Evolutionary conservation across 495 filamentous ascomycete species (phyloP).

Genomic region (Hypoxylon subgilvum): DNA sequence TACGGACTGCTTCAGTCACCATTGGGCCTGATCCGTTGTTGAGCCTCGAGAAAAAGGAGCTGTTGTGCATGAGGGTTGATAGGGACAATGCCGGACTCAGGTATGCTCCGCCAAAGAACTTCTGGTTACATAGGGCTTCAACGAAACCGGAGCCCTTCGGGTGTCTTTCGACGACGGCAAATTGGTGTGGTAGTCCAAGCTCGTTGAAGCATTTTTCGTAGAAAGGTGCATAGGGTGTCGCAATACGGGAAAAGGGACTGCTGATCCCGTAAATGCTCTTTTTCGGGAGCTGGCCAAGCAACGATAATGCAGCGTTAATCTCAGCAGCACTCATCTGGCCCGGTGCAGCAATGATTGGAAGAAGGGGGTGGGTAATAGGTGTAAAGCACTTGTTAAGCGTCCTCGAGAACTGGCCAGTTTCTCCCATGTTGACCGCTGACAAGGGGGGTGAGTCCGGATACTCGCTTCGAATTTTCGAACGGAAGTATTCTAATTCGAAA

Average conservation of each 20-base stretch:
- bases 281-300: slow-evolving; percentile 80
- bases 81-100: slow-evolving; percentile 71
- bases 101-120: slow-evolving; percentile 78
- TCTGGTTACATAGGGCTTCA: slow-evolving; percentile 70
- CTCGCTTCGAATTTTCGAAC: slow-evolving; percentile 71
- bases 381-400: slow-evolving; percentile 83
- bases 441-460: slow-evolving; percentile 69
- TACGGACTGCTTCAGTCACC: slow-evolving; percentile 72
- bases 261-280: slow-evolving; percentile 81
- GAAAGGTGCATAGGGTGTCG: slow-evolving; percentile 77
- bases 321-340: slow-evolving; percentile 83
- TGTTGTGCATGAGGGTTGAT: slow-evolving; percentile 45
- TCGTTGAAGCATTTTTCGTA: slow-evolving; percentile 91
- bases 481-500: slow-evolving; percentile 87
- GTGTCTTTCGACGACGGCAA: slow-evolving; percentile 74
- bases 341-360: slow-evolving; percentile 83
- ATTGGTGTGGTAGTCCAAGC: slow-evolving; percentile 79
- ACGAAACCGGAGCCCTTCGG: slow-evolving; percentile 62
- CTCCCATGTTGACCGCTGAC: slow-evolving; percentile 87
- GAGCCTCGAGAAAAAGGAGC: slow-evolving; percentile 49
- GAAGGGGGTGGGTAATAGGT: slow-evolving; percentile 81
- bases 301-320: slow-evolving; percentile 77
- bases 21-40: slow-evolving; percentile 64
- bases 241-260: slow-evolving; percentile 62
- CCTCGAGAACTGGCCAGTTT: slow-evolving; percentile 78